These are phyloP conservation scores for Geosmithia putterillii DNA, from an alignment of 2,329 filamentous ascomycete genomes.

Conservation along the genomic window DNA sequence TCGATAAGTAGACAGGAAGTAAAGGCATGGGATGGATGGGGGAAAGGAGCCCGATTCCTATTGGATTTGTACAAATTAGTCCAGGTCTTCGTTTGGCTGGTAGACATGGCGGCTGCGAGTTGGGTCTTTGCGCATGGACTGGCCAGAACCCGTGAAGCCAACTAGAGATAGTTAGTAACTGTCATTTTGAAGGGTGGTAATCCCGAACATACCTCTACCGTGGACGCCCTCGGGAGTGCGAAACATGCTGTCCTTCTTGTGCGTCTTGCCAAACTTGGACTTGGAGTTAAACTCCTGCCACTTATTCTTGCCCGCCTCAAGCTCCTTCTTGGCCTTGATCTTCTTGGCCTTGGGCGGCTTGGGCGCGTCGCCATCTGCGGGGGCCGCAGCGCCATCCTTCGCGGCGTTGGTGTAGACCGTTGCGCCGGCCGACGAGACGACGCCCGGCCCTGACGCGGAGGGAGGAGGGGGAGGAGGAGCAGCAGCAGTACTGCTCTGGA, in stretches of 20 bases:
- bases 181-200: background rate
- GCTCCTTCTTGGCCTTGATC: slow-evolving; percentile 79
- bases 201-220: slow-evolving; percentile 57
- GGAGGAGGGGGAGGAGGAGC: too few relatives aligned
- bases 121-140: slow-evolving; percentile 88
- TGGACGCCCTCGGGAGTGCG: slow-evolving; percentile 78
- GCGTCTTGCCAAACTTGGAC: slow-evolving; percentile 51
- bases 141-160: slow-evolving; percentile 90
- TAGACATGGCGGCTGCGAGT: slow-evolving; percentile 76
- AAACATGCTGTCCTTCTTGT: slow-evolving; percentile 95
- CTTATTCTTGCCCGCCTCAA: slow-evolving; percentile 82
- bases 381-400: slow-evolving; percentile 44
- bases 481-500: slow-evolving; percentile 25
- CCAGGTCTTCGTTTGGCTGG: slow-evolving; percentile 62
- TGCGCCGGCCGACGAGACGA: slow-evolving; percentile 43
- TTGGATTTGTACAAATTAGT: slow-evolving; percentile 30
- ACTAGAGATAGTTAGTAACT: slow-evolving; percentile 39
- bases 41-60: slow-evolving; percentile 1
- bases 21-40: too few relatives aligned
- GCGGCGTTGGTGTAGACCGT: slow-evolving; percentile 50
- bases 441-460: too few relatives aligned
- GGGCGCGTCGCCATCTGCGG: slow-evolving; percentile 42
- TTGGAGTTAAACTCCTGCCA: slow-evolving; percentile 91
- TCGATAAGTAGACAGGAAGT: background rate
- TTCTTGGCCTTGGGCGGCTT: slow-evolving; percentile 77